Base-by-base conservation (phyloP, 192 early-diverging fungal genomes). In the Chytriomyces sp. region DNA sequence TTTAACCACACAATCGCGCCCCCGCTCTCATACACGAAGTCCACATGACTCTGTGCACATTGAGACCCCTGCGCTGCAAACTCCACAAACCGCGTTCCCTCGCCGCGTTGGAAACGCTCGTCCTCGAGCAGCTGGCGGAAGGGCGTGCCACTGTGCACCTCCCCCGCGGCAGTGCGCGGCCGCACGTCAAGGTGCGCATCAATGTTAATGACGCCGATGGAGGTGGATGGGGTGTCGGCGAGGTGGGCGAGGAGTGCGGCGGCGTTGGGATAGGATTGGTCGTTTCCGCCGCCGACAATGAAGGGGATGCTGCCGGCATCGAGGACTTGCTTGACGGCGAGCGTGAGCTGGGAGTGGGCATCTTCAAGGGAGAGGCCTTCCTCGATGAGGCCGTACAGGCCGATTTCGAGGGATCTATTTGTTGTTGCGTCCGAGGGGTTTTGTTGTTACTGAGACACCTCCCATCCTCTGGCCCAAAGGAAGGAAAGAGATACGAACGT, bases 101-200 rank as follows among this genome's bases (percentile, higher is more conserved):
- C 22, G 8, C 17, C 49, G 37, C 22, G 39, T 2, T 22, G 17
- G 59, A 73, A 73, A 14, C 62, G 60, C 40, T 14, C 31, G 71
- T 73, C 71, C 41, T 73, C 59, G 7, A 73, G 71, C n/a, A 73
- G 38, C 22, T 64, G 60, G 59, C 71, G 71, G 71, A 73, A 73
- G 19, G 71, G 71, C 34, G 71, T 54, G 8, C 71, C 71, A 38
- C 41, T 53, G 39, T 73, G 71, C 3, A 52, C 71, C 7, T 30
- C 40, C 19, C 10, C 32, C 12, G 14, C 19, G 4, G 32, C n/a
- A 2, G 39, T 49, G 3, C 36, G 39, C 25, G 61, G 71, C 1
- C 71, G 59, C 39, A 73, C 71, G 61, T 73, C 71, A 2, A 73
- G 59, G 52, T 73, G 71, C 49, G 71, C 71, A 61, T 73, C 71